Evolutionary conservation across 1,284 basidiomycete genomes (phyloP).

Genomic region (Ceratobasidium sp.): DNA sequence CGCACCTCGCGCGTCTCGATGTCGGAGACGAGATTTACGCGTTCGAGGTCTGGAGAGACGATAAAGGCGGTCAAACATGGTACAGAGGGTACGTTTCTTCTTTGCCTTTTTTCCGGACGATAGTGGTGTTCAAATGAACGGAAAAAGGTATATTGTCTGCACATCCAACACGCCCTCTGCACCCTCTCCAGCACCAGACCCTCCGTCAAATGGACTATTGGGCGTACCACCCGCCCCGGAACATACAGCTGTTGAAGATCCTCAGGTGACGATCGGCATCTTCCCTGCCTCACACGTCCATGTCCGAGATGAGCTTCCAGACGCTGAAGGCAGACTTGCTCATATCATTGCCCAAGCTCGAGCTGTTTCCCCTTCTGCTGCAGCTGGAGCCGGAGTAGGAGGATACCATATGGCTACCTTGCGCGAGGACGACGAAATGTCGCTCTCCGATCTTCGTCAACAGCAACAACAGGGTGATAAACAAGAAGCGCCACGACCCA

Average conservation of each 20-base stretch:
- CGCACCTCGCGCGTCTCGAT: constrained; percentile 80
- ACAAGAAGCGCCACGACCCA: constrained; percentile 71
- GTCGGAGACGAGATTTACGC: constrained; percentile 97
- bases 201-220: constrained; percentile 48
- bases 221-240: constrained; percentile 34
- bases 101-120: constrained; percentile 17
- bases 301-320: constrained; percentile 86
- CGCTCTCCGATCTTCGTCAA: constrained; percentile 10
- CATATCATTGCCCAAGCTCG: constrained; percentile 53
- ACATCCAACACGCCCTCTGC: constrained; percentile 67
- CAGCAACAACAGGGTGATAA: constrained; percentile 1
- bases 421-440: constrained; percentile 77
- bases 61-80: constrained; percentile 65
- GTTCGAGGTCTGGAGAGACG: constrained; percentile 77
- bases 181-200: constrained; percentile 50
- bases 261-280: constrained; percentile 93
- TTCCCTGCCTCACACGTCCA: constrained; percentile 93
- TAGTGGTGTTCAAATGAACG: constrained; percentile 14
- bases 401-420: constrained; percentile 59
- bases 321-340: constrained; percentile 85
- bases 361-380: neutral
- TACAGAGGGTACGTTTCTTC: constrained; percentile 78
- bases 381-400: neutral
- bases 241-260: constrained; percentile 51
- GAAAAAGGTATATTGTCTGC: constrained; percentile 83